Conservation (phyloP, 2,329 filamentous ascomycete species). For the Alternaria sp. region DNA sequence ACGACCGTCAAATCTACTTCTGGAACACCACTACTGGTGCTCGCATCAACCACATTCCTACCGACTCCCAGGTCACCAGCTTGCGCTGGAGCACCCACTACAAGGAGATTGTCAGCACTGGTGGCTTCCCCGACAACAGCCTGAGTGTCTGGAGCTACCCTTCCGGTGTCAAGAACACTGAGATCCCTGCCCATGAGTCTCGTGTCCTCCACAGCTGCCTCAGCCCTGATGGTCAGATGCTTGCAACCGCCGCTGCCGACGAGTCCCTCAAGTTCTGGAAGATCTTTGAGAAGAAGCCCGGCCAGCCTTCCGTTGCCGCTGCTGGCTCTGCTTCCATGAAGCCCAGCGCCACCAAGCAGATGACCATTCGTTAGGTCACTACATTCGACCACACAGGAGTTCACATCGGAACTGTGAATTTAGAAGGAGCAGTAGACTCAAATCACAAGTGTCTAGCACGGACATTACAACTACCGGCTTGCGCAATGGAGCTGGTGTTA, state of each 20-base stretch:
- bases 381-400: background rate
- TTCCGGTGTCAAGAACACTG: constrained; percentile 93
- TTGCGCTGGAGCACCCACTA: constrained; percentile 96
- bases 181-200: constrained; percentile 97
- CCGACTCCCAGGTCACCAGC: constrained; percentile 95
- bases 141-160: constrained; percentile 99
- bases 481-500: constrained; percentile 47
- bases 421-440: constrained; percentile 26
- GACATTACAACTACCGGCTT: constrained; percentile 39
- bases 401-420: background rate
- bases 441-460: constrained; percentile 21
- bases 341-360: constrained; percentile 86
- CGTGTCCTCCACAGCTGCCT: constrained; percentile 95
- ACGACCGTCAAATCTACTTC: constrained; percentile 99
- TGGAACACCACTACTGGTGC: constrained; percentile 99
- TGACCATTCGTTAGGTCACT: constrained; percentile 67
- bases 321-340: constrained; percentile 77
- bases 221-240: constrained; percentile 96
- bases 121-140: constrained; percentile 98
- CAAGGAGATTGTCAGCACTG: constrained; percentile 97
- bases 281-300: constrained; percentile 98
- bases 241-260: constrained; percentile 93
- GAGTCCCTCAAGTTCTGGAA: constrained; percentile 99
- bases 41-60: constrained; percentile 98
- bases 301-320: constrained; percentile 69